These are phyloP conservation scores for Apiotrichum brassicae DNA, from an alignment of 1,284 basidiomycete genomes.

Conservation along the genomic window DNA sequence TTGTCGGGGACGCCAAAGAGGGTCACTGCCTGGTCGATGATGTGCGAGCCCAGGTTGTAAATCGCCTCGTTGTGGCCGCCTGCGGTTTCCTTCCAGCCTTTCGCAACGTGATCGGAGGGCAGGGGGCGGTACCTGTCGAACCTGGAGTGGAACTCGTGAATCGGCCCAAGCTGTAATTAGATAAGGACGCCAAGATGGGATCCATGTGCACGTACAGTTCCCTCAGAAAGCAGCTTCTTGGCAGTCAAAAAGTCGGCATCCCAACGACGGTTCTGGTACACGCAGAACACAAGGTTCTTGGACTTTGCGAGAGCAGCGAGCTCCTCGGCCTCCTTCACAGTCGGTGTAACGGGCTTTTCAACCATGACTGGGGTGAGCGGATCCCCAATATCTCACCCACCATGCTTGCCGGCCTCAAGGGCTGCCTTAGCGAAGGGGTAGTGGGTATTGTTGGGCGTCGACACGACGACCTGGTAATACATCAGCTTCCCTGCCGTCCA, in stretches of 20 bases:
- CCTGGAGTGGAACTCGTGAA: conserved; percentile 43
- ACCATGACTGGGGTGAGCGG: conserved; percentile 52
- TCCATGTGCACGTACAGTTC: conserved; percentile 52
- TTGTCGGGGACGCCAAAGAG: conserved; percentile 69
- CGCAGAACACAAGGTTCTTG: conserved; percentile 60
- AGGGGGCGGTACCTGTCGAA: conserved; percentile 69
- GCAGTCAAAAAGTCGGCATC: conserved; percentile 66
- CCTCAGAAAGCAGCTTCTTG: conserved; percentile 55
- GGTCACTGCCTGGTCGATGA: conserved; percentile 68
- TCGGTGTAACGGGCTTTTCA: conserved; percentile 75
- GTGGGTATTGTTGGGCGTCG: conserved; percentile 74
- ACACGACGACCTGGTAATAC: conserved; percentile 56
- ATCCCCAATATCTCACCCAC: conserved; percentile 43
- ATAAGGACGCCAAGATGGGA: background rate
- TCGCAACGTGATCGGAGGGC: conserved; percentile 51
- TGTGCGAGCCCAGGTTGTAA: conserved; percentile 50
- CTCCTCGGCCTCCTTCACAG: conserved; percentile 59
- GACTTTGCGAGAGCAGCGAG: conserved; percentile 60
- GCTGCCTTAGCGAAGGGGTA: conserved; percentile 54
- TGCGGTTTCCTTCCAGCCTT: conserved; percentile 49
- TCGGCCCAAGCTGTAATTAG: conserved; percentile 28
- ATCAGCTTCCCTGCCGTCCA: background rate
- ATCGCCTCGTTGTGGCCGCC: conserved; percentile 46
- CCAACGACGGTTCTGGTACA: conserved; percentile 62
- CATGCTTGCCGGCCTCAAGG: conserved; percentile 69